Evolutionary conservation across 257 asterid species (phyloP).

Genomic region (Ehretia macrophylla): DNA sequence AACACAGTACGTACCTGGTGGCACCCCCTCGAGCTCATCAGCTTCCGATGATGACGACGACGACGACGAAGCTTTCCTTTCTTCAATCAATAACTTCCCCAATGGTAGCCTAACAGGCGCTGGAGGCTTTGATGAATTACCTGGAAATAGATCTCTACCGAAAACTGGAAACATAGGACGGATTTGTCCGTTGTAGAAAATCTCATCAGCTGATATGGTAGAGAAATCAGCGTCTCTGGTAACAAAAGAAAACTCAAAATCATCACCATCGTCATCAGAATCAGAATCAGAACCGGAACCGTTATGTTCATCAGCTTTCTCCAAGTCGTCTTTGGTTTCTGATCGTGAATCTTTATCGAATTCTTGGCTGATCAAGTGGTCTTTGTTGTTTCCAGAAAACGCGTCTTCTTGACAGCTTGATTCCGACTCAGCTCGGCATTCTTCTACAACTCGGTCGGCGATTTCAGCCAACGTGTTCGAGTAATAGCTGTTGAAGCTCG

Average conservation of each 20-base stretch:
- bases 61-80: constrained; percentile 18
- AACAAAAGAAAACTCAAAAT: constrained; percentile 31
- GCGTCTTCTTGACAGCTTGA: neutral
- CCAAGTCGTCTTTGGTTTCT: no score
- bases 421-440: constrained; percentile 10
- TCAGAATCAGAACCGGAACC: neutral
- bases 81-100: constrained; percentile 30
- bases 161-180: constrained; percentile 60
- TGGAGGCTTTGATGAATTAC: neutral
- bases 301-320: neutral
- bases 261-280: neutral
- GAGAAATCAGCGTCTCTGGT: constrained; percentile 6
- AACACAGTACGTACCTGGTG: constrained; percentile 32
- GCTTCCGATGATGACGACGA: constrained; percentile 37
- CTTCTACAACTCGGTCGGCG: constrained; percentile 32
- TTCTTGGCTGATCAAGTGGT: no score
- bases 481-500: constrained; percentile 26
- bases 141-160: constrained; percentile 24
- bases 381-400: neutral
- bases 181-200: constrained; percentile 68
- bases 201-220: constrained; percentile 43
- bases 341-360: neutral
- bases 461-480: constrained; percentile 20
- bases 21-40: constrained; percentile 34
- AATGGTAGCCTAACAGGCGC: constrained; percentile 13